Conservation (phyloP, 345 rosid species). For the Linum usitatissimum region DNA sequence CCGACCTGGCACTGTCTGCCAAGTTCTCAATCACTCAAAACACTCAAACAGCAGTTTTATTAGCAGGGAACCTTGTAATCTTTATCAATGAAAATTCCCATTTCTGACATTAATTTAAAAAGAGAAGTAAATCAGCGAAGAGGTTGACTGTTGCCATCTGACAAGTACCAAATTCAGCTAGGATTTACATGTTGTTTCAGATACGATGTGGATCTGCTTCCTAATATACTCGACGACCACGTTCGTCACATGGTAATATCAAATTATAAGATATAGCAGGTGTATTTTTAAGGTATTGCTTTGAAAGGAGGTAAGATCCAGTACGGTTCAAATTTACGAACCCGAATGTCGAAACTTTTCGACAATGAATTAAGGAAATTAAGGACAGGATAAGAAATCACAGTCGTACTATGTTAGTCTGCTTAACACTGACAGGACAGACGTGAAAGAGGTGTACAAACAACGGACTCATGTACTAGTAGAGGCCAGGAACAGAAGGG, state of each 20-base stretch:
- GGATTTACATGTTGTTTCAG: too few species aligned
- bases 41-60: neutral
- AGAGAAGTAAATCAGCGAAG: too few species aligned
- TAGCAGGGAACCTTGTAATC: too few species aligned
- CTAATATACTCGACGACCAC: neutral
- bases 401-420: neutral
- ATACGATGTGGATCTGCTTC: neutral
- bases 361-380: neutral
- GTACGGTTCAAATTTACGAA: neutral
- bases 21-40: neutral
- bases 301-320: too few species aligned
- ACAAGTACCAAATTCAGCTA: neutral
- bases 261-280: too few species aligned
- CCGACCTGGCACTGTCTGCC: neutral
- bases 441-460: neutral
- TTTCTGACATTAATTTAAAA: neutral
- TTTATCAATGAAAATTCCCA: neutral
- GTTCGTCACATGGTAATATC: too few species aligned
- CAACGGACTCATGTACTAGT: neutral
- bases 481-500: neutral
- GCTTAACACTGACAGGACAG: neutral
- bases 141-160: neutral
- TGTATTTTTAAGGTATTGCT: too few species aligned
- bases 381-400: neutral
- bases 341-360: neutral